Evolutionary conservation across 768 basidiomycete species (phyloP), one percentile per base, ranked within the genome.

Genomic region (Psilocybe azurescens): DNA sequence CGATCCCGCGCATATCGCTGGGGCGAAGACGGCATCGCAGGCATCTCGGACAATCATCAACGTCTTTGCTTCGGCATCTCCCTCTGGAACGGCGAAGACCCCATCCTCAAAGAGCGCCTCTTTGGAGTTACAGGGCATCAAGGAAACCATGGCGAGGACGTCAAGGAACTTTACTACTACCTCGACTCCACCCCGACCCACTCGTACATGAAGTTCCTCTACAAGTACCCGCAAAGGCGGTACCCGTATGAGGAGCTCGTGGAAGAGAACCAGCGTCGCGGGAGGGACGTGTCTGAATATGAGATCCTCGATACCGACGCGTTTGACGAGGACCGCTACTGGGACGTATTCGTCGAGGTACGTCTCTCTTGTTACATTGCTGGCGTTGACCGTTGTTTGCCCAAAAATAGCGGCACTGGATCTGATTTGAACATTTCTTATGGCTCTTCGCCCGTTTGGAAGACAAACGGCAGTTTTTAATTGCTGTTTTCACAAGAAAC

Each of bases 131-230:
- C 97, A 46, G 95, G 95, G 6, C 93, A 95, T 71, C 91, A 99
- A 79, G 97, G 97, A 50, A 99, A 99, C 73, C 97, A 99, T 74
- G 97, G 97, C 65, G 97, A 99, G 77, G 97, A 99, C 72, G 95
- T 97, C 79, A 99, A 99, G 77, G 97, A 99, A 72, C 80, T 99
- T 30, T 99, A 99, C 76, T 99, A 97, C 74, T 99, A 99, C 75
- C 86, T 99, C 63, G 97, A 99, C 74, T 97, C 94, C 39, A 98
- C 97, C 1, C 97, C 97, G 39, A 98, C 97, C 1, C 97, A 99
- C 71, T 97, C 96, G 6, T 99, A 99, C 84, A 99, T 99, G 97
- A 99, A 99, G 75, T 98, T 94, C 77, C 79, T 98, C 59, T 99
- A 99, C 86, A 99, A 99, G 75, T 99, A 99, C 69, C 96, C 97